A percentile compares a stretch with the other conserved stretches of the same genome.
phyloP scores from a whole-genome alignment of 176 grass and related monocot genomes.

The Hsuehochloa calcarea region DNA sequence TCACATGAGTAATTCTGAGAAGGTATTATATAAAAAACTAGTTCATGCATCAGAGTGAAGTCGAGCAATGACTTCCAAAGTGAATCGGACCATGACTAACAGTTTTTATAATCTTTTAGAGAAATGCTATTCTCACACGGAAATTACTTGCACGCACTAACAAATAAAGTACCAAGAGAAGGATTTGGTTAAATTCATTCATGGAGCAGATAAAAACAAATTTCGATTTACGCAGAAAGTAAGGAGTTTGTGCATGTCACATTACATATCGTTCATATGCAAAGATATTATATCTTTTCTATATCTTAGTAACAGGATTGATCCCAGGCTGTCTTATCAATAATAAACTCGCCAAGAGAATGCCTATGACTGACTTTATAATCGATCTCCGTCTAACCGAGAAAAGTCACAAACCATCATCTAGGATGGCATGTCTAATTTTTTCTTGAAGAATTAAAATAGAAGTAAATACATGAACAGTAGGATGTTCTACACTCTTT shows the following conservation, averaged over 20 bases:
- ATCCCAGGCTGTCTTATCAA: neutral
- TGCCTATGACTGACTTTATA: neutral
- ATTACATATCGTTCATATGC: neutral
- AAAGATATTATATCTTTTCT: neutral
- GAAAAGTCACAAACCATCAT: neutral
- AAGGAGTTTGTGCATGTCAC: neutral
- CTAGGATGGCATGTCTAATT: neutral
- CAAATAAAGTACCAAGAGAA: neutral
- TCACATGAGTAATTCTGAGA: neutral
- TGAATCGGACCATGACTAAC: neutral
- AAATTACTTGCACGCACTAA: neutral
- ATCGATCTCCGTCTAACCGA: neutral
- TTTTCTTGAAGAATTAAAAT: neutral
- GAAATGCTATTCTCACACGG: neutral
- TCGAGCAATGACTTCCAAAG: neutral
- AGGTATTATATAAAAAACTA: neutral
- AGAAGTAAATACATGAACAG: neutral
- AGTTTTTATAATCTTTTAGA: neutral
- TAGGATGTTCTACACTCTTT: neutral
- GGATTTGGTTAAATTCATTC: neutral
- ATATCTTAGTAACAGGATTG: conserved; percentile 2
- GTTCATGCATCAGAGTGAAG: neutral
- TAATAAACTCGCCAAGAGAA: neutral
- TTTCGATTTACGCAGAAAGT: neutral
- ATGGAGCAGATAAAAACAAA: neutral